Percentiles rank a stretch among this genome's conserved stretches.
These are phyloP conservation scores for Melampsora americana DNA, from an alignment of 1,284 basidiomycete genomes.

Conservation along the genomic window DNA sequence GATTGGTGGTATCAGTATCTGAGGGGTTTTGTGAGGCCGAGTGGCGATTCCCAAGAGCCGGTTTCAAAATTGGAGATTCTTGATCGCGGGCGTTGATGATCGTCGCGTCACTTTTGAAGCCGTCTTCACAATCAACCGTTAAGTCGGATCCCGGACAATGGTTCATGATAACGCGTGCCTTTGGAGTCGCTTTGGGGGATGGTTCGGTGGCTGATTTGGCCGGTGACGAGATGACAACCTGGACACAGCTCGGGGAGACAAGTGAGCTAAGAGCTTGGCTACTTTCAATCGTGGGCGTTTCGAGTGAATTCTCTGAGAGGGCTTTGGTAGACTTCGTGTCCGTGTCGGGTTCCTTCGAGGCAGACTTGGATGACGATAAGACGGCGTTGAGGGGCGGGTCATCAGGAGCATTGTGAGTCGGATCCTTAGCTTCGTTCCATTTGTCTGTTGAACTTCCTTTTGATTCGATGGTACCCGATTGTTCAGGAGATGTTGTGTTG, in stretches of 20 bases:
- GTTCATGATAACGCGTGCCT: not conserved
- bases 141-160: not conserved
- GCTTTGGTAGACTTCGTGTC: not conserved
- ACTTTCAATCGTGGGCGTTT: not conserved
- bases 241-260: not conserved
- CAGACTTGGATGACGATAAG: not conserved
- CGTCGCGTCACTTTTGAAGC: constrained; percentile 39
- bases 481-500: not conserved
- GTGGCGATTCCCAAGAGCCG: not conserved
- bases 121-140: constrained; percentile 10
- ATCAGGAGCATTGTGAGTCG: not conserved
- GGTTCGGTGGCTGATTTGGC: not conserved
- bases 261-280: not conserved
- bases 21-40: not conserved
- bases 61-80: constrained; percentile 16
- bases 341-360: not conserved
- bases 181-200: not conserved
- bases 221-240: not conserved
- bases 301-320: not conserved
- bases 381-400: no score
- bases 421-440: not conserved
- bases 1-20: constrained; percentile 37
- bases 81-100: constrained; percentile 28
- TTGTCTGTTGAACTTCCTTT: not conserved
- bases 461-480: not conserved